Evolutionary conservation across 495 filamentous ascomycete genomes (phyloP).

Genomic region (Penicillium argentinense): DNA sequence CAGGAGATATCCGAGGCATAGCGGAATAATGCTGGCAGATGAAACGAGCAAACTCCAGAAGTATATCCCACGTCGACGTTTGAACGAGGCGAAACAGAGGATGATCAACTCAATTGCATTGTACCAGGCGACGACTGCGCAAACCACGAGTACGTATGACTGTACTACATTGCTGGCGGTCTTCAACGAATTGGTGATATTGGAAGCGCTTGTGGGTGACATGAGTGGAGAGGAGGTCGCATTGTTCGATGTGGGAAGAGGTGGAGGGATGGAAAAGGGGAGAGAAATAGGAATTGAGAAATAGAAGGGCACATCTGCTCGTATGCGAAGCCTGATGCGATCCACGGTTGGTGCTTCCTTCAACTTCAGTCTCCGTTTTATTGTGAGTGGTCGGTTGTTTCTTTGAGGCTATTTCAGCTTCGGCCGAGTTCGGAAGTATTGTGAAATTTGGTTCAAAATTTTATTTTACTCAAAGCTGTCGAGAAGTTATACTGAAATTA

Average conservation of each 20-base stretch:
- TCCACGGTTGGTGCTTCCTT: too few species aligned
- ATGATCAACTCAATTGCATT: slow-evolving; percentile 48
- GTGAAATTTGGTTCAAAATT: too few species aligned
- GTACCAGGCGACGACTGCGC: slow-evolving; percentile 46
- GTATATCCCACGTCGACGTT: slow-evolving; percentile 44
- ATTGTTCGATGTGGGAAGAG: slow-evolving; percentile 12
- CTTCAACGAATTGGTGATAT: slow-evolving; percentile 7
- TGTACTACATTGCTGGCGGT: slow-evolving; percentile 1
- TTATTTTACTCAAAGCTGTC: too few species aligned
- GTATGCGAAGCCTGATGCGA: too few species aligned
- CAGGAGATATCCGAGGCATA: slow-evolving; percentile 44
- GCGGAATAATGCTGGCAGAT: slow-evolving; percentile 36
- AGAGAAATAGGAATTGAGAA: neutral
- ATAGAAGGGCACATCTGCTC: too few species aligned
- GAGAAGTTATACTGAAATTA: too few species aligned
- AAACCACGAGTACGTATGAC: slow-evolving; percentile 28
- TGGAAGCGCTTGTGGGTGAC: slow-evolving; percentile 8
- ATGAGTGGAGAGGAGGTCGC: slow-evolving; percentile 11
- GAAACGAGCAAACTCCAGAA: slow-evolving; percentile 53
- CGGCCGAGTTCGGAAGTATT: too few species aligned
- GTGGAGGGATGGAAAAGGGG: neutral
- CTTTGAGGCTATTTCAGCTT: too few species aligned
- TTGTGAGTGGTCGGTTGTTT: too few species aligned
- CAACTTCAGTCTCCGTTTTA: too few species aligned
- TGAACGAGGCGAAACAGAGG: slow-evolving; percentile 49